phyloP scores from a whole-genome alignment of 257 asterid genomes.

The Jacaranda copaia region DNA sequence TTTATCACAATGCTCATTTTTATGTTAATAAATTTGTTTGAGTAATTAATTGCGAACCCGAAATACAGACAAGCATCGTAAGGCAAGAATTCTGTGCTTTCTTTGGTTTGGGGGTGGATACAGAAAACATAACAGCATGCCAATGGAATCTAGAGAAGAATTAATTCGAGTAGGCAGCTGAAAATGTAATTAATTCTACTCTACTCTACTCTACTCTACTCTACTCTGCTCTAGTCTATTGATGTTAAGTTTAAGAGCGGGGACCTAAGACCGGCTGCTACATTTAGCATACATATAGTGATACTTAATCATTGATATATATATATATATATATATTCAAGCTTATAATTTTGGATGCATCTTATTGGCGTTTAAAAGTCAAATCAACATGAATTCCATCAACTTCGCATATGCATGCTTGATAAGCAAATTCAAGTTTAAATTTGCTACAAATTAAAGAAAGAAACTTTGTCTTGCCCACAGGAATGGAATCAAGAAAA shows the following conservation, averaged over 20 bases:
- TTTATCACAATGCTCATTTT: too few relatives aligned
- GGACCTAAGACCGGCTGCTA: neutral
- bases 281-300: slow-evolving; percentile 12
- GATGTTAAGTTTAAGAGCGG: slow-evolving; percentile 14
- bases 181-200: neutral
- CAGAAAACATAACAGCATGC: neutral
- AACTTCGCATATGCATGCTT: neutral
- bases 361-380: slow-evolving; percentile 36
- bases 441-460: slow-evolving; percentile 8
- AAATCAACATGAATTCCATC: slow-evolving; percentile 33
- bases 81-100: neutral
- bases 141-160: neutral
- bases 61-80: too few relatives aligned
- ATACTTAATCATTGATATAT: slow-evolving; percentile 41
- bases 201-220: neutral
- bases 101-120: neutral
- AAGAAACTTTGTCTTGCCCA: neutral
- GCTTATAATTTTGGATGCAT: slow-evolving; percentile 25
- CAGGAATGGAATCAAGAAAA: neutral
- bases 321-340: neutral
- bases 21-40: too few relatives aligned
- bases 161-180: too few relatives aligned
- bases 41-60: too few relatives aligned
- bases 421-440: slow-evolving; percentile 26
- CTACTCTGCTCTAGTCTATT: neutral